These are phyloP conservation scores for Metarhizium humberi DNA, from an alignment of 2,329 filamentous ascomycete species.

Conservation along the genomic window DNA sequence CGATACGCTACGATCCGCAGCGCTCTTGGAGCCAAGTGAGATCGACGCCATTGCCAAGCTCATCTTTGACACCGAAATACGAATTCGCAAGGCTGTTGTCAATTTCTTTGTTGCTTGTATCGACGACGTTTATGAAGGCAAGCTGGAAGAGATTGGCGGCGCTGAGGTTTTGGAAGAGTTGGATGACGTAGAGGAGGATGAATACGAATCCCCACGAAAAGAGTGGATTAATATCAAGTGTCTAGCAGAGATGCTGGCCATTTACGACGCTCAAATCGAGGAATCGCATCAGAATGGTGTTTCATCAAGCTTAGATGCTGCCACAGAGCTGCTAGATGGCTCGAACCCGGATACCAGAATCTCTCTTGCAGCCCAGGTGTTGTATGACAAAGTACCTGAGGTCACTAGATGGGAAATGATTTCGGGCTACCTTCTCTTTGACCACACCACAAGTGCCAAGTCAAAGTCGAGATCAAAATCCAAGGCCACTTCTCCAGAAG, in stretches of 20 bases:
- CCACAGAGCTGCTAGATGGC: constrained; percentile 50
- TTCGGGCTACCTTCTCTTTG: constrained; percentile 83
- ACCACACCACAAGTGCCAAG: constrained; percentile 63
- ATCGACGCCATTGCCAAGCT: constrained; percentile 81
- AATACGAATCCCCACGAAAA: constrained; percentile 64
- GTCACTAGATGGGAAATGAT: constrained; percentile 81
- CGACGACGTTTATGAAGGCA: constrained; percentile 68
- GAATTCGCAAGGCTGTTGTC: constrained; percentile 80
- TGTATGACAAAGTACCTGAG: constrained; percentile 75
- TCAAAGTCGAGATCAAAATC: constrained; percentile 41
- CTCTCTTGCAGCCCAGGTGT: constrained; percentile 72
- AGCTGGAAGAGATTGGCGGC: constrained; percentile 77
- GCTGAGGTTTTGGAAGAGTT: constrained; percentile 70
- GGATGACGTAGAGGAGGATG: constrained; percentile 61
- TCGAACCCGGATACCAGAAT: constrained; percentile 69
- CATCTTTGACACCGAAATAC: constrained; percentile 78
- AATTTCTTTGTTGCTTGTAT: constrained; percentile 86
- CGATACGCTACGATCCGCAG: constrained; percentile 71
- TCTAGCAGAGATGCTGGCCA: constrained; percentile 71
- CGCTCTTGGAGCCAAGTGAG: constrained; percentile 82
- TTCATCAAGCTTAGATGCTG: constrained; percentile 37
- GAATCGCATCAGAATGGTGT: constrained; percentile 41
- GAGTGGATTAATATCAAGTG: constrained; percentile 92
- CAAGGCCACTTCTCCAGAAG: constrained; percentile 44
- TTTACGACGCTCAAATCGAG: constrained; percentile 66